These are phyloP conservation scores for Schizosaccharomyces osmophilus DNA, from an alignment of 805 yeast species.

Conservation along the genomic window DNA sequence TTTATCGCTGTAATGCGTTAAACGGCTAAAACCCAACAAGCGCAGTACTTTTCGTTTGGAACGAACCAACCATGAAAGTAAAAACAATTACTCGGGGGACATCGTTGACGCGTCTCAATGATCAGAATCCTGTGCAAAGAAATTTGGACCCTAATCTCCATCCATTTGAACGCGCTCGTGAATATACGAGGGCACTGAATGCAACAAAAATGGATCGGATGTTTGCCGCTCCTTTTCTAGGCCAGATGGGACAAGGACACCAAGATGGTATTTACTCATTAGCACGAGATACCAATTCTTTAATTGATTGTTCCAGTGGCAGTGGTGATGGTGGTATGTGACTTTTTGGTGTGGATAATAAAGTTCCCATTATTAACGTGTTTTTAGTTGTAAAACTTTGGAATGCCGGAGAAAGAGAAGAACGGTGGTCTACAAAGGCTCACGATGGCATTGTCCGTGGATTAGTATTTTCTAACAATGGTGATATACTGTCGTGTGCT, in stretches of 20 bases:
- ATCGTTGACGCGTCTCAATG: conserved; percentile 1
- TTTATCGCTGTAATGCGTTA: too few species aligned
- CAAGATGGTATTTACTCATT: conserved; percentile 78
- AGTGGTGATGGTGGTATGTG: conserved; percentile 56
- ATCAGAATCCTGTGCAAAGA: conserved; percentile 29
- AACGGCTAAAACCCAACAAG: not conserved
- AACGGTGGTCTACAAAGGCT: conserved; percentile 54
- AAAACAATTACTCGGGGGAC: not conserved
- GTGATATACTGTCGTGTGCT: conserved; percentile 52
- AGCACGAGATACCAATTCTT: conserved; percentile 47
- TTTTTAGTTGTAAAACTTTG: conserved; percentile 51
- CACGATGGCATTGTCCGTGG: conserved; percentile 83
- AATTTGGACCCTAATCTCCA: conserved; percentile 84
- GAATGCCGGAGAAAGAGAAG: conserved; percentile 64
- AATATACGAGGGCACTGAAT: conserved; percentile 76
- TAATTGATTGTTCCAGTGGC: conserved; percentile 67
- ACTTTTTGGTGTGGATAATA: not conserved
- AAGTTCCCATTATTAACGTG: not conserved
- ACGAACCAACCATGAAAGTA: not conserved
- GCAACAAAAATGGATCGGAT: conserved; percentile 58
- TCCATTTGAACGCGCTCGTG: conserved; percentile 92
- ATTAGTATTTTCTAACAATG: conserved; percentile 43
- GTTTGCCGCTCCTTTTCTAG: conserved; percentile 91
- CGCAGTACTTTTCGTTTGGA: not conserved
- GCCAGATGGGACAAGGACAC: conserved; percentile 86